A percentile compares a stretch with the other conserved stretches of the same genome.
phyloP scores from a whole-genome alignment of 2,329 filamentous ascomycete species.

The Zelopaecilomyces penicillatus region DNA sequence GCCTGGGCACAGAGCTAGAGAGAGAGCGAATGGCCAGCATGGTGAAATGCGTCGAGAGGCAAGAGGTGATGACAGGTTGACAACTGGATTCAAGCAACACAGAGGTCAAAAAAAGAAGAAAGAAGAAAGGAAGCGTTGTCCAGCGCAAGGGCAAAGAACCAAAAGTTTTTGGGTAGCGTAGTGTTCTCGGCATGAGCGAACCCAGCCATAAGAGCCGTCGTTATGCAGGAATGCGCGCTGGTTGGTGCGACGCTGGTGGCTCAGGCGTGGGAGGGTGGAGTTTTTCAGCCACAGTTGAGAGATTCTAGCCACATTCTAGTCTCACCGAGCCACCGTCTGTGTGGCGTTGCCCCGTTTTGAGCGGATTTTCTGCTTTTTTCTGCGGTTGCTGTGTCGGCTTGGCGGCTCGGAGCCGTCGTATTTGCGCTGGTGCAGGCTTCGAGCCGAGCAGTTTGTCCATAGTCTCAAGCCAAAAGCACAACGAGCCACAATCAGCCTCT shows the following conservation, averaged over 20 bases:
- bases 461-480: too few species aligned
- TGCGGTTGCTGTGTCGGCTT: conserved; percentile 12
- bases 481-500: too few species aligned
- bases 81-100: conserved; percentile 15
- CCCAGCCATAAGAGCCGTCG: conserved; percentile 8
- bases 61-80: conserved; percentile 7
- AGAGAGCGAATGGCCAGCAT: conserved; percentile 81
- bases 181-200: conserved; percentile 10
- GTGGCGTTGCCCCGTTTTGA: conserved; percentile 12
- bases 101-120: conserved; percentile 13
- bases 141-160: conserved; percentile 1
- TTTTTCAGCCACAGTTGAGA: background rate
- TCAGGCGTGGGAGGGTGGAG: background rate
- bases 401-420: conserved; percentile 24
- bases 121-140: conserved; percentile 9
- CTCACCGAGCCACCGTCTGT: conserved; percentile 11
- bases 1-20: conserved; percentile 64
- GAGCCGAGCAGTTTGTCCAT: conserved; percentile 7
- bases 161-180: conserved; percentile 10
- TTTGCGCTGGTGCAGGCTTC: conserved; percentile 10
- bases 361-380: conserved; percentile 7
- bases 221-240: conserved; percentile 9
- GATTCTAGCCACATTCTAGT: conserved; percentile 1
- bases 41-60: conserved; percentile 32
- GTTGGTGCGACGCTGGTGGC: conserved; percentile 8